Base-by-base conservation (phyloP, 2,329 filamentous ascomycete genomes). In the Exophiala phaeomuriformis region DNA sequence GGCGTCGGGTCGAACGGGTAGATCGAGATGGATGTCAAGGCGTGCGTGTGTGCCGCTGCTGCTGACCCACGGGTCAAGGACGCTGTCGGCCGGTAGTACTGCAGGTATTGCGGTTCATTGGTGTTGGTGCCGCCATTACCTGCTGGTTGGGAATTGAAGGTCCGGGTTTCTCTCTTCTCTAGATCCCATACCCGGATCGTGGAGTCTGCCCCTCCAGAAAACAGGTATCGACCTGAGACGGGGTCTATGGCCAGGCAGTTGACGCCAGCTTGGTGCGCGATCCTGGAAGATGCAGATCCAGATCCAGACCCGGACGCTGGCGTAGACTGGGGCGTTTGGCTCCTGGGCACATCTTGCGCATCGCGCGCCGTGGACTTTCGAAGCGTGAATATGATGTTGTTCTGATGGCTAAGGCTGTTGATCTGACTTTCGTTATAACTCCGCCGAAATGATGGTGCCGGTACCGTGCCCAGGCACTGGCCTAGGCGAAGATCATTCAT, bases 141-240 rank as follows among this genome's bases (percentile, higher is more conserved):
- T 19, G 19, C 2, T 19, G 19, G 19, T 19, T 19, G 19, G 19
- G 19, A 19, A 2, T 19, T 19, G 19, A 19, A 19, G 19, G 19
- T 19, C 19, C 1, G 19, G 19, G 19, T 19, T 19, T 19, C 19
- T 19, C 19, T 19, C 76, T 78, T 72, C 64, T 95, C 86, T 4
- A 96, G 78, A 69, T 96, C 85, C 90, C 90, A 96, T 43, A 96
- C 72, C 61, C 84, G 86, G 64, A 96, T 82, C 0, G 86, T 86
- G 6, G 86, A 88, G 66, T 95, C 89, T 3, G 88, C 85, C 31
- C 90, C 90, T 3, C 88, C 91, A 0, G 90, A 95, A 1, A 95
- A 71, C 58, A 96, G 77, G 61, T 87, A 83, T 65, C 83, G 77
- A 2, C 87, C 88, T 58, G 93, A 87, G 64, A 93, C 89, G 47